Evolutionary conservation across 1,139 yeast genomes (phyloP).

Genomic region (Entelexis sorbosivorans): DNA sequence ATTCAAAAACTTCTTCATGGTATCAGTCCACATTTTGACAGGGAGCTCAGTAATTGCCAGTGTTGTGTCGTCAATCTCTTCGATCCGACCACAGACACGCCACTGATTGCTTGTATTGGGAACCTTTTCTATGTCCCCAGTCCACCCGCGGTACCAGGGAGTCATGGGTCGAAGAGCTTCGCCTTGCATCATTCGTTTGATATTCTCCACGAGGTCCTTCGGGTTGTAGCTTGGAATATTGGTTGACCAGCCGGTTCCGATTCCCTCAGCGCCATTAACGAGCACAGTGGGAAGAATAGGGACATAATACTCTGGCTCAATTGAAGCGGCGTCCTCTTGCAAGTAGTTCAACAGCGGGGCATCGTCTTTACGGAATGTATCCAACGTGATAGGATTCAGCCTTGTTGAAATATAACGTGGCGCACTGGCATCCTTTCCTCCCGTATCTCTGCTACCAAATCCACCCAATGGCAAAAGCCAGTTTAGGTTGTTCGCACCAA

Average conservation of each 20-base stretch:
- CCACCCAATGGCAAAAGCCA: constrained; percentile 84
- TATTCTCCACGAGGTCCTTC: constrained; percentile 60
- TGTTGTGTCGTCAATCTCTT: constrained; percentile 67
- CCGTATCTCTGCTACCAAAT: constrained; percentile 92
- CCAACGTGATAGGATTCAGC: constrained; percentile 61
- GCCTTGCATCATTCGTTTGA: constrained; percentile 61
- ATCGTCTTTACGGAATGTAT: constrained; percentile 69
- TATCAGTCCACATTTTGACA: constrained; percentile 82
- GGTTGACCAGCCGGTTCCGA: constrained; percentile 99
- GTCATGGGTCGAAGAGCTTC: constrained; percentile 61
- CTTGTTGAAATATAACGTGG: constrained; percentile 94
- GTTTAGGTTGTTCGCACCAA: constrained; percentile 86
- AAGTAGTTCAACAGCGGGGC: constrained; percentile 66
- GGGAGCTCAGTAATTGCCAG: constrained; percentile 90
- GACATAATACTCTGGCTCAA: constrained; percentile 92
- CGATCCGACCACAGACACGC: constrained; percentile 67
- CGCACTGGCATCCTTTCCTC: constrained; percentile 99
- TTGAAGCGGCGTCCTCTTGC: constrained; percentile 87
- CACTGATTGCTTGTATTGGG: constrained; percentile 49
- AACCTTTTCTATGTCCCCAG: constrained; percentile 59
- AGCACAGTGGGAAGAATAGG: constrained; percentile 88
- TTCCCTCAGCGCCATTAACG: constrained; percentile 96
- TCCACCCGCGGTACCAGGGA: constrained; percentile 98
- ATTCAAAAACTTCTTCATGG: constrained; percentile 72
- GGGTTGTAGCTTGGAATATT: constrained; percentile 88